phyloP scores from a whole-genome alignment of 768 basidiomycete species.

The Boletus bicolor region DNA sequence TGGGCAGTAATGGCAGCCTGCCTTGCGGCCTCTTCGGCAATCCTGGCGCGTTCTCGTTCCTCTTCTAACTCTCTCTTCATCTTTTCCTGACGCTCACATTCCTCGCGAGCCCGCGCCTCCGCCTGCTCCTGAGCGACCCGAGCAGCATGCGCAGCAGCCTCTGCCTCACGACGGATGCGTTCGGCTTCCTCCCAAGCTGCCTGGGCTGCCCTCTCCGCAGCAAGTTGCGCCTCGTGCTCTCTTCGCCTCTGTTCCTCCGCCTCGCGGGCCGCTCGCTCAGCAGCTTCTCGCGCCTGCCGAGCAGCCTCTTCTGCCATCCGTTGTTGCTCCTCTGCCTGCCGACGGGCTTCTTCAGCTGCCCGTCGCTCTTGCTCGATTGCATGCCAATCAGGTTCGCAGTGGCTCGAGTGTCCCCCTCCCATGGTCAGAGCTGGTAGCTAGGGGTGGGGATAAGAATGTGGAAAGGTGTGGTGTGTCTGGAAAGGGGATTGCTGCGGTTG shows the following conservation, averaged over 20 bases:
- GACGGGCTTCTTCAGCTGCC: constrained; percentile 20
- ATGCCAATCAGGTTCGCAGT: constrained; percentile 22
- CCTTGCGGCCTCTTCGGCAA: constrained; percentile 24
- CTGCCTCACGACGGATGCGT: constrained; percentile 19
- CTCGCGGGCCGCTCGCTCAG: constrained; percentile 22
- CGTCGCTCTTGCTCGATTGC: constrained; percentile 21
- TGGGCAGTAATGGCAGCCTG: constrained; percentile 21
- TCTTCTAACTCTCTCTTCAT: constrained; percentile 18
- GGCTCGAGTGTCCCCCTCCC: constrained; percentile 27
- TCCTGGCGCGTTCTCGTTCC: constrained; percentile 17
- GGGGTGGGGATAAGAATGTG: neutral
- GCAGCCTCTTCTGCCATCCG: constrained; percentile 19
- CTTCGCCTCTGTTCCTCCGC: constrained; percentile 16
- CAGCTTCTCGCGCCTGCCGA: constrained; percentile 21
- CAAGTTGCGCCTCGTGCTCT: constrained; percentile 17
- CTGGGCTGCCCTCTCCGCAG: constrained; percentile 22
- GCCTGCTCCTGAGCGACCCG: constrained; percentile 21
- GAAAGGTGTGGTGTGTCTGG: neutral
- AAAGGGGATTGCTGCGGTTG: neutral
- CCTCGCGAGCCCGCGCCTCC: constrained; percentile 25
- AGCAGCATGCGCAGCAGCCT: constrained; percentile 25
- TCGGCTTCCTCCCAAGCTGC: constrained; percentile 24
- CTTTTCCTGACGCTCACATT: constrained; percentile 20
- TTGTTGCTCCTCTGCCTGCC: constrained; percentile 20
- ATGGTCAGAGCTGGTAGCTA: constrained; percentile 4